These are phyloP conservation scores for Penicillium fuscoglaucum DNA, from an alignment of 2,329 filamentous ascomycete species.

Conservation along the genomic window DNA sequence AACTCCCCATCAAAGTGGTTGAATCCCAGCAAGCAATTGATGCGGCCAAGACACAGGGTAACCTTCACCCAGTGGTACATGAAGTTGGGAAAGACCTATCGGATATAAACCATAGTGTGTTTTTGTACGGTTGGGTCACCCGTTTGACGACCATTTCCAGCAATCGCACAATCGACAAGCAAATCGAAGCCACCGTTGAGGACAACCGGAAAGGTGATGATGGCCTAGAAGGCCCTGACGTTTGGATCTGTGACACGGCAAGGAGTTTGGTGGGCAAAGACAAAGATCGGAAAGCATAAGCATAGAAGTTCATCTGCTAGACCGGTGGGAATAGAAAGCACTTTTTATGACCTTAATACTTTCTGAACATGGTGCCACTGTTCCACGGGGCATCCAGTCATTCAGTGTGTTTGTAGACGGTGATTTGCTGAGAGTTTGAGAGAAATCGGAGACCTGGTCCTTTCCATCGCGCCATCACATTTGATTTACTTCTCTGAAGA, in stretches of 20 bases:
- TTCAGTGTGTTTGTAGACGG: neutral
- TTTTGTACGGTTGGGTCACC: conserved; percentile 68
- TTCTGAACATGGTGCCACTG: conserved; percentile 1
- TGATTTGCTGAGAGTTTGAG: neutral
- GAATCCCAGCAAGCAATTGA: conserved; percentile 48
- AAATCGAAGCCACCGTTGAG: conserved; percentile 62
- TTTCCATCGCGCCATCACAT: neutral
- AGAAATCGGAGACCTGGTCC: neutral
- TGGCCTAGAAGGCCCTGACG: conserved; percentile 57
- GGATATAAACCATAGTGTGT: conserved; percentile 67
- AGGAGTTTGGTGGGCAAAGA: conserved; percentile 68
- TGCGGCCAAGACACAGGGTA: conserved; percentile 33
- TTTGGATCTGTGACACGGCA: conserved; percentile 66
- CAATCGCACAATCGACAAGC: conserved; percentile 66
- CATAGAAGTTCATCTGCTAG: neutral
- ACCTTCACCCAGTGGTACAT: conserved; percentile 48
- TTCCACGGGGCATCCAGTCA: neutral
- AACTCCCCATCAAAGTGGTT: conserved; percentile 62
- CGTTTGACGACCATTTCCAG: conserved; percentile 68
- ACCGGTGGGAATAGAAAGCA: neutral
- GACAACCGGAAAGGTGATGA: conserved; percentile 50
- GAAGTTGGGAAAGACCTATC: conserved; percentile 53
- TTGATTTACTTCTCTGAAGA: conserved; percentile 34
- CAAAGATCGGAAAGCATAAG: conserved; percentile 46
- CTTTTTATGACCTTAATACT: neutral